These are phyloP conservation scores for Gamsiella multidivaricata DNA, from an alignment of 192 early-diverging fungal genomes.

Conservation along the genomic window DNA sequence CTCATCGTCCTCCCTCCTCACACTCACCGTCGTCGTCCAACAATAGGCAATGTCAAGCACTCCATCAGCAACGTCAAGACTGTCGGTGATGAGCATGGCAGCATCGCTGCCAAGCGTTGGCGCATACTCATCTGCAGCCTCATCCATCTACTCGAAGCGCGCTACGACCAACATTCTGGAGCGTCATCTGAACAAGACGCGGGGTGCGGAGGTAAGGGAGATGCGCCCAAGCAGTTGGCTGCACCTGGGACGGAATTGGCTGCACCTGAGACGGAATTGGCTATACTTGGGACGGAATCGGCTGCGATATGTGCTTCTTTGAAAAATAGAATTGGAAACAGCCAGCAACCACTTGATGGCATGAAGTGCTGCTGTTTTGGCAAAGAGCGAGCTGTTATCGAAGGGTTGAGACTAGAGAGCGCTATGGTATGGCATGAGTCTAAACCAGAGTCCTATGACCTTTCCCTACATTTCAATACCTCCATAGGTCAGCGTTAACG, in stretches of 20 bases:
- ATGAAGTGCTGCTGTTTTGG: too few relatives aligned
- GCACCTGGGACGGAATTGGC: too few relatives aligned
- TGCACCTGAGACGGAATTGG: too few relatives aligned
- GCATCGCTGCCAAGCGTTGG: constrained; percentile 47
- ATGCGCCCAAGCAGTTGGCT: too few relatives aligned
- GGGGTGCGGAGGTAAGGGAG: constrained; percentile 76
- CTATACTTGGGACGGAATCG: too few relatives aligned
- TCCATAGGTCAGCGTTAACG: constrained; percentile 75
- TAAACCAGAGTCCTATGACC: too few relatives aligned
- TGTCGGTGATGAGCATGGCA: constrained; percentile 52
- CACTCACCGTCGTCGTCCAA: background rate
- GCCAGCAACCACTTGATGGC: too few relatives aligned
- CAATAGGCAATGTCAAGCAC: constrained; percentile 23
- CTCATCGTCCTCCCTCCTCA: background rate
- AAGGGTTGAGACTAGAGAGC: too few relatives aligned
- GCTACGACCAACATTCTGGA: constrained; percentile 70
- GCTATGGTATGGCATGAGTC: too few relatives aligned
- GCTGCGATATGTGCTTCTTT: too few relatives aligned
- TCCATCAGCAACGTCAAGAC: constrained; percentile 35
- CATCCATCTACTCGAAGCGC: constrained; percentile 44
- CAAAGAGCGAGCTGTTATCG: too few relatives aligned
- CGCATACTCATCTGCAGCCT: constrained; percentile 31
- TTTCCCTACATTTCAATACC: background rate
- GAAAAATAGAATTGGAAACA: too few relatives aligned
- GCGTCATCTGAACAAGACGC: constrained; percentile 78